phyloP scores from a whole-genome alignment of 169 alveolate genomes.

The Plasmodium relictum region DNA sequence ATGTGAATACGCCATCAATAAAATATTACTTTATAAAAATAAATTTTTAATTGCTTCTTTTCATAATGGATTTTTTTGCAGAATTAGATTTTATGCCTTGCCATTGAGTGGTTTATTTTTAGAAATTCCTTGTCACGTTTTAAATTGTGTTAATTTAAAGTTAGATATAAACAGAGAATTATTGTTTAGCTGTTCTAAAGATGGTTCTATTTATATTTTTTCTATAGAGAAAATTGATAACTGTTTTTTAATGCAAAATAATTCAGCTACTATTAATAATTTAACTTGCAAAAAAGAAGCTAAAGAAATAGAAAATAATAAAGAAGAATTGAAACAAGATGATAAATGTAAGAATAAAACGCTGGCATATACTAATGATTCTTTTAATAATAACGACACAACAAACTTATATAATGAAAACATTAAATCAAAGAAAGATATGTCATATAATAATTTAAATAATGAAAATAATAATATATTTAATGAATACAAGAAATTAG shows the following conservation, averaged over 20 bases:
- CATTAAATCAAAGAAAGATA: background rate
- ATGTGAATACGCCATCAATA: conserved; percentile 44
- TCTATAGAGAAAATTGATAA: conserved; percentile 49
- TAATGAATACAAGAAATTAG: background rate
- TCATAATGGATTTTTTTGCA: conserved; percentile 66
- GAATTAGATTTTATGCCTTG: conserved; percentile 57
- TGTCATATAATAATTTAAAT: background rate
- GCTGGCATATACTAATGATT: background rate
- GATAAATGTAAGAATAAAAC: background rate
- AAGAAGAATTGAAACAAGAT: background rate
- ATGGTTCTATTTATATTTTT: conserved; percentile 66
- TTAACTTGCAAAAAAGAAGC: background rate
- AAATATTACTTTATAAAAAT: conserved; percentile 66
- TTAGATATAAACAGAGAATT: conserved; percentile 41
- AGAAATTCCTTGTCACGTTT: conserved; percentile 75
- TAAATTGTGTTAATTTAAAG: conserved; percentile 59
- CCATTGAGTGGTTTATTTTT: conserved; percentile 64
- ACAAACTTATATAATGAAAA: background rate
- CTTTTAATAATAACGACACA: background rate
- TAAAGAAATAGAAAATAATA: background rate
- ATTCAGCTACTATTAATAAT: background rate
- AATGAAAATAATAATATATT: background rate
- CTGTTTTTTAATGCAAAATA: background rate
- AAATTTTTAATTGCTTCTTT: conserved; percentile 52
- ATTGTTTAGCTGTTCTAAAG: conserved; percentile 68